Evolutionary conservation across 192 early-diverging fungal genomes (phyloP).

Genomic region (Backusella parvicylindrica): DNA sequence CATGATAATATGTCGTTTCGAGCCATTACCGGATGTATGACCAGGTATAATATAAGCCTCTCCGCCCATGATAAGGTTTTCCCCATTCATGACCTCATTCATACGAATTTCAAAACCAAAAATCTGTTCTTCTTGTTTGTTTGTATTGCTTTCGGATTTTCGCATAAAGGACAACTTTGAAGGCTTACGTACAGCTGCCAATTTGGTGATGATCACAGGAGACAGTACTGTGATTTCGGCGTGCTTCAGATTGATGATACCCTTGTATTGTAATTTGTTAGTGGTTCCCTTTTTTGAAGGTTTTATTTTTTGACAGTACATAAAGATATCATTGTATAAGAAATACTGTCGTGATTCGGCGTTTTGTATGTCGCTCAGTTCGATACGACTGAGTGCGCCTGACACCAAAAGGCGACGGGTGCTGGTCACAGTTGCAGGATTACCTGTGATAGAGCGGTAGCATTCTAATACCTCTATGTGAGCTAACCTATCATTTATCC

Average conservation of each 20-base stretch:
- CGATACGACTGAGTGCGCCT: not conserved
- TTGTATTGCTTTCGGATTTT: not conserved
- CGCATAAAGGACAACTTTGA: not conserved
- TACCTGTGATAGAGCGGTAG: not conserved
- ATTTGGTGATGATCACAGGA: not conserved
- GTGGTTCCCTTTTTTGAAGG: not conserved
- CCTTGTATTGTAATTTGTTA: not conserved
- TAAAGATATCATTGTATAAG: conserved; percentile 7
- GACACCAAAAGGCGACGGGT: not conserved
- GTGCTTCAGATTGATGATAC: not conserved
- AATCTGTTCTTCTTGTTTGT: not conserved
- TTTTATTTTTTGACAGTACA: not conserved
- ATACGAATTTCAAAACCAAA: not conserved
- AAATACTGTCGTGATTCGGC: not conserved
- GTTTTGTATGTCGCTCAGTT: not conserved
- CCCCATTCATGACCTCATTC: not conserved
- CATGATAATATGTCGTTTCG: not conserved
- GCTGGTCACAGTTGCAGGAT: not conserved
- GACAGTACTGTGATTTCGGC: not conserved
- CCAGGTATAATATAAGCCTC: not conserved
- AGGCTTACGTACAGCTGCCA: not conserved
- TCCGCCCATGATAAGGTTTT: not conserved
- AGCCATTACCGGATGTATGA: not conserved
- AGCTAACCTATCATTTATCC: conserved; percentile 1
- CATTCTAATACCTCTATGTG: not conserved